Conservation (phyloP, 2,329 filamentous ascomycete species). For the Penicillium sp. region DNA sequence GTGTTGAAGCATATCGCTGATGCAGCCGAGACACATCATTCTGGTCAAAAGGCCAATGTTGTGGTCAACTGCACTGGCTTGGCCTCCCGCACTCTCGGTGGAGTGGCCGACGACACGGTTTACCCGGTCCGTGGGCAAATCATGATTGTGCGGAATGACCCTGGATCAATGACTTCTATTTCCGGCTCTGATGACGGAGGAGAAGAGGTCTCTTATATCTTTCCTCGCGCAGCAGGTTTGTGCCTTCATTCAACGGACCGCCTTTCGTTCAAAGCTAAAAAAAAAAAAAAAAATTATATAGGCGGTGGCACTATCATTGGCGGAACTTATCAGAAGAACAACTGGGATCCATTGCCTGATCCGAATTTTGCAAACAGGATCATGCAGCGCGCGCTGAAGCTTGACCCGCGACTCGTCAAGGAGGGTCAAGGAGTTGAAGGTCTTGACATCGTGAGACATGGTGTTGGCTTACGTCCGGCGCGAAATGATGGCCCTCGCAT, state of each 20-base stretch:
- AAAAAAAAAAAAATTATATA: not conserved
- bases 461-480: constrained; percentile 77
- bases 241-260: not conserved
- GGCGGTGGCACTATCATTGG: constrained; percentile 77
- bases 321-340: constrained; percentile 74
- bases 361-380: constrained; percentile 76
- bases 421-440: constrained; percentile 66
- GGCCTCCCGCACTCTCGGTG: constrained; percentile 70
- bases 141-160: constrained; percentile 76
- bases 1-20: constrained; percentile 1
- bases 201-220: constrained; percentile 74
- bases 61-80: constrained; percentile 84
- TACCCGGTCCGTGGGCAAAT: constrained; percentile 78
- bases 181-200: constrained; percentile 72
- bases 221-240: constrained; percentile 67
- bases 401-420: constrained; percentile 49
- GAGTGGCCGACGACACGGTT: constrained; percentile 73
- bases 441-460: constrained; percentile 75
- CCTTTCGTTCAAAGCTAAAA: not conserved
- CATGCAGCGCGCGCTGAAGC: constrained; percentile 63
- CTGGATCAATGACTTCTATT: constrained; percentile 65
- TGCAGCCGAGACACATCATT: not conserved
- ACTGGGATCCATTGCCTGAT: constrained; percentile 76
- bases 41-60: constrained; percentile 55
- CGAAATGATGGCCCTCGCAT: constrained; percentile 74